Percentiles rank a stretch among this genome's conserved stretches.
These are phyloP conservation scores for Azolla pinnata DNA, from an alignment of 75 land plant genomes.

Conservation along the genomic window DNA sequence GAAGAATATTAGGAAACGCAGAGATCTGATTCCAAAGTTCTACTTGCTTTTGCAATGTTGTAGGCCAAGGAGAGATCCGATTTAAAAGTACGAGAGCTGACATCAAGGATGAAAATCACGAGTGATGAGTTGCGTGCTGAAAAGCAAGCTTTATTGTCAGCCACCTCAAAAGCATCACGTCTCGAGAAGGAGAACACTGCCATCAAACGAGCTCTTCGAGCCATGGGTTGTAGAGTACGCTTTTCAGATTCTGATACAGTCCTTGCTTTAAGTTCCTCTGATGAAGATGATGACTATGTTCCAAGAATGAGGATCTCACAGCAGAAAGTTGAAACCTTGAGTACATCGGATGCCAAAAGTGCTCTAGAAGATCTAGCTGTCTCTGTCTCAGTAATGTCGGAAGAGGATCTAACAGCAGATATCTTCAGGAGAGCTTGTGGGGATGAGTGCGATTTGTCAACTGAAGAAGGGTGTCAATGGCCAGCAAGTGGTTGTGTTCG, in stretches of 20 bases:
- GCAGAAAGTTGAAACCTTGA: slow-evolving; percentile 13
- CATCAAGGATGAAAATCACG: slow-evolving; percentile 32
- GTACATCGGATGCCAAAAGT: neutral
- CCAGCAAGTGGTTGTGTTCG: slow-evolving; percentile 79
- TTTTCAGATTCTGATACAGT: slow-evolving; percentile 32
- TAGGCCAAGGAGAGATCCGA: slow-evolving; percentile 80
- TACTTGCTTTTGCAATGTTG: neutral
- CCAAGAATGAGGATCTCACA: slow-evolving; percentile 13
- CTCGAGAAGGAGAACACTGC: slow-evolving; percentile 50
- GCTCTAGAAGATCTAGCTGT: slow-evolving; percentile 47
- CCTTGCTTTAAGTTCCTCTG: slow-evolving; percentile 26
- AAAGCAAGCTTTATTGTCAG: slow-evolving; percentile 34
- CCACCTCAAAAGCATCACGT: slow-evolving; percentile 33
- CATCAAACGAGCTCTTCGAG: slow-evolving; percentile 66
- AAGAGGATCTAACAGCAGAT: slow-evolving; percentile 25
- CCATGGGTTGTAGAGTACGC: slow-evolving; percentile 74
- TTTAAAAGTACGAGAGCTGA: slow-evolving; percentile 36
- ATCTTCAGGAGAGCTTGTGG: slow-evolving; percentile 44
- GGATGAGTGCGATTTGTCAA: slow-evolving; percentile 49
- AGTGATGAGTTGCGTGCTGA: slow-evolving; percentile 45
- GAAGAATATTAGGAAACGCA: neutral
- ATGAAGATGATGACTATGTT: slow-evolving; percentile 16
- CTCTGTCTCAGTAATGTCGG: slow-evolving; percentile 44
- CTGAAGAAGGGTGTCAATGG: slow-evolving; percentile 71
- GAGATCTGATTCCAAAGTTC: neutral